These are phyloP conservation scores for Hypocreales sp. DNA, from an alignment of 2,329 filamentous ascomycete genomes.

Conservation along the genomic window DNA sequence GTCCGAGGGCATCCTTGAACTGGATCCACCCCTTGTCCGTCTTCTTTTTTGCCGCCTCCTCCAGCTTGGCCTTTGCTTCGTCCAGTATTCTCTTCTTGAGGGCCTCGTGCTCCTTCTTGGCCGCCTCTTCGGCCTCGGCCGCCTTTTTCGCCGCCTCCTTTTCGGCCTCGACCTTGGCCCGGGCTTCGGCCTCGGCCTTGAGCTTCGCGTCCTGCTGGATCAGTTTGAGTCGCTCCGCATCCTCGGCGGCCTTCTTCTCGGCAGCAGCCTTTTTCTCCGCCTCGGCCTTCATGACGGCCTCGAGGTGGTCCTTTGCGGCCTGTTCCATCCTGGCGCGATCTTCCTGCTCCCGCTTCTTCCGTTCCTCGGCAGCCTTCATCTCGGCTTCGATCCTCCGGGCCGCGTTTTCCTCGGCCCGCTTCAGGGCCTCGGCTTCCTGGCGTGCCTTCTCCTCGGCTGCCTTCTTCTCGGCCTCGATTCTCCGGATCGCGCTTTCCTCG, in stretches of 20 bases:
- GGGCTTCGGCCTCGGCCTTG: slow-evolving; percentile 22
- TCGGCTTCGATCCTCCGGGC: slow-evolving; percentile 23
- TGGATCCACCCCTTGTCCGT: slow-evolving; percentile 61
- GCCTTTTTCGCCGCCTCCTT: slow-evolving; percentile 24
- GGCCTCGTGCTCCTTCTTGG: slow-evolving; percentile 44
- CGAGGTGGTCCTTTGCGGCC: slow-evolving; percentile 24
- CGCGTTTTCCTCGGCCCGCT: slow-evolving; percentile 20
- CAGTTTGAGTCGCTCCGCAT: slow-evolving; percentile 22
- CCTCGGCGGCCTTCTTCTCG: slow-evolving; percentile 24
- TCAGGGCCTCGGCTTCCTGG: slow-evolving; percentile 17
- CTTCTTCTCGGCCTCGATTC: slow-evolving; percentile 23
- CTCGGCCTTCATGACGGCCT: slow-evolving; percentile 24
- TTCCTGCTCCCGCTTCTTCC: slow-evolving; percentile 22
- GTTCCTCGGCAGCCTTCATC: slow-evolving; percentile 26
- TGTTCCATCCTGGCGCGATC: slow-evolving; percentile 28
- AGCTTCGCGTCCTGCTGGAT: slow-evolving; percentile 22
- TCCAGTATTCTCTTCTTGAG: slow-evolving; percentile 41
- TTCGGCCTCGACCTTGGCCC: slow-evolving; percentile 23
- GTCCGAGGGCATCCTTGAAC: slow-evolving; percentile 81
- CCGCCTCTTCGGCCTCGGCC: slow-evolving; percentile 25
- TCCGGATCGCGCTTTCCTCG: slow-evolving; percentile 20
- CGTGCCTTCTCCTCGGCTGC: slow-evolving; percentile 28
- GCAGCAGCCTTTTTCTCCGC: slow-evolving; percentile 26
- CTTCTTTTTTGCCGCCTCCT: slow-evolving; percentile 31
- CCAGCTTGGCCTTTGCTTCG: slow-evolving; percentile 31